Percentiles rank a stretch among this genome's conserved stretches.
These are phyloP conservation scores for Colletotrichum theobromicola DNA, from an alignment of 2,329 filamentous ascomycete species.

Conservation along the genomic window DNA sequence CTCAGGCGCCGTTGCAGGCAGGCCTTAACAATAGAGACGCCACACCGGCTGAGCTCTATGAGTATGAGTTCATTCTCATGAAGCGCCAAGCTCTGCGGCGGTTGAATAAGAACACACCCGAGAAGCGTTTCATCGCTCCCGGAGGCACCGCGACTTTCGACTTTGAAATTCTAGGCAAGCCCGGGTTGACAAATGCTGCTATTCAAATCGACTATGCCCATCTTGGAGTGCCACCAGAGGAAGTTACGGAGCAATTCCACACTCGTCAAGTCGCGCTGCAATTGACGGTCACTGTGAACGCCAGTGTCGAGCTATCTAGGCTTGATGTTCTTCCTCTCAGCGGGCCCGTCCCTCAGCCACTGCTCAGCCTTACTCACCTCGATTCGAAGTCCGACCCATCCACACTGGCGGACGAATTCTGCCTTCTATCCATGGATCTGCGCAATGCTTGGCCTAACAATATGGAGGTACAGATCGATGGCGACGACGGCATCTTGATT, in stretches of 20 bases:
- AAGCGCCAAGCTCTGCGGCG: constrained; percentile 71
- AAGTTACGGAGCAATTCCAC: constrained; percentile 77
- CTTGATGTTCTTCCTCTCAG: constrained; percentile 81
- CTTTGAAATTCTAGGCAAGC: constrained; percentile 85
- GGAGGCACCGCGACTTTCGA: constrained; percentile 74
- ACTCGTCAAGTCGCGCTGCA: constrained; percentile 84
- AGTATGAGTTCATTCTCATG: constrained; percentile 81
- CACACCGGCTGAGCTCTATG: constrained; percentile 79
- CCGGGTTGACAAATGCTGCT: constrained; percentile 78
- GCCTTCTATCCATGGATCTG: constrained; percentile 81
- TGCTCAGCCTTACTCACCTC: constrained; percentile 56
- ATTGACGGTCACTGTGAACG: constrained; percentile 88
- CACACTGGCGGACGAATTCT: constrained; percentile 58
- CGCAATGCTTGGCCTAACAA: constrained; percentile 89
- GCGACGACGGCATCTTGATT: constrained; percentile 52
- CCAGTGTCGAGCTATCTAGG: constrained; percentile 81
- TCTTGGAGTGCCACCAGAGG: constrained; percentile 72
- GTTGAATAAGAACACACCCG: constrained; percentile 54
- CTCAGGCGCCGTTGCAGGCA: constrained; percentile 76
- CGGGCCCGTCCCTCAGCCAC: constrained; percentile 63
- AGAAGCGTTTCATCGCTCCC: constrained; percentile 67
- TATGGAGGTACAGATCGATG: constrained; percentile 69
- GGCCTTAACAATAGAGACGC: constrained; percentile 80
- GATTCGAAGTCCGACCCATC: constrained; percentile 46
- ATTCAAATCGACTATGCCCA: constrained; percentile 88